Conservation (phyloP, 495 filamentous ascomycete species). For the Trichoderma parareesei region DNA sequence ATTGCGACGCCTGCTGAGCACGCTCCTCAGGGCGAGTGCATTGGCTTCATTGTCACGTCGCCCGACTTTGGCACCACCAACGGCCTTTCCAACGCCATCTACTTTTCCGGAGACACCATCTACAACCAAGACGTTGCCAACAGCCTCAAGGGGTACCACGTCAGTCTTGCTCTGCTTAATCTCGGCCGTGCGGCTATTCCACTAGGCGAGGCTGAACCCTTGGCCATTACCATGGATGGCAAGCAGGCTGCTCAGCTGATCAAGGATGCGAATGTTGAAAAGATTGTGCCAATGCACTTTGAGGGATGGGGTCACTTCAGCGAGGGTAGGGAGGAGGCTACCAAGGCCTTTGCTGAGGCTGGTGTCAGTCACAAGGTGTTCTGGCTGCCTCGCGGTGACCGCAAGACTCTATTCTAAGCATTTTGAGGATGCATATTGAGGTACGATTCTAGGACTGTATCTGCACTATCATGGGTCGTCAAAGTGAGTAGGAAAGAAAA, state of each 20-base stretch:
- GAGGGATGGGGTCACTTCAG: constrained; percentile 46
- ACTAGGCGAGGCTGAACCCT: constrained; percentile 21
- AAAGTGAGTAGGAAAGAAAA: not conserved
- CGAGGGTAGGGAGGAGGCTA: constrained; percentile 17
- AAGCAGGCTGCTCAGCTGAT: constrained; percentile 34
- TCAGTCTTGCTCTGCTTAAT: constrained; percentile 32
- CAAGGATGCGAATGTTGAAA: constrained; percentile 35
- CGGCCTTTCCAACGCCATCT: constrained; percentile 43
- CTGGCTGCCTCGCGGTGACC: not conserved
- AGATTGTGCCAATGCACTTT: constrained; percentile 46
- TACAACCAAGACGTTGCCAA: constrained; percentile 37
- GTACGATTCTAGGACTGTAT: not conserved
- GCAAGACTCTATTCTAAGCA: not conserved
- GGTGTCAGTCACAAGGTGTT: not conserved
- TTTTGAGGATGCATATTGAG: not conserved
- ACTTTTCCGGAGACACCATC: constrained; percentile 49
- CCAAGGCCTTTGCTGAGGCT: constrained; percentile 1
- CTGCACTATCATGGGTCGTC: not conserved
- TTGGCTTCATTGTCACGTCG: constrained; percentile 37
- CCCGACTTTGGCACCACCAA: constrained; percentile 32
- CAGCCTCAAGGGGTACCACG: constrained; percentile 27
- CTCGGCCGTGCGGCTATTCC: constrained; percentile 26
- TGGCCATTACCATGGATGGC: constrained; percentile 46
- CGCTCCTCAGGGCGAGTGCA: constrained; percentile 39
- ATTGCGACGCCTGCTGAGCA: constrained; percentile 40